Percentiles rank a stretch among this genome's conserved stretches.
Conservation (phyloP, 2,329 filamentous ascomycete genomes). For the Aureobasidium namibiae region DNA sequence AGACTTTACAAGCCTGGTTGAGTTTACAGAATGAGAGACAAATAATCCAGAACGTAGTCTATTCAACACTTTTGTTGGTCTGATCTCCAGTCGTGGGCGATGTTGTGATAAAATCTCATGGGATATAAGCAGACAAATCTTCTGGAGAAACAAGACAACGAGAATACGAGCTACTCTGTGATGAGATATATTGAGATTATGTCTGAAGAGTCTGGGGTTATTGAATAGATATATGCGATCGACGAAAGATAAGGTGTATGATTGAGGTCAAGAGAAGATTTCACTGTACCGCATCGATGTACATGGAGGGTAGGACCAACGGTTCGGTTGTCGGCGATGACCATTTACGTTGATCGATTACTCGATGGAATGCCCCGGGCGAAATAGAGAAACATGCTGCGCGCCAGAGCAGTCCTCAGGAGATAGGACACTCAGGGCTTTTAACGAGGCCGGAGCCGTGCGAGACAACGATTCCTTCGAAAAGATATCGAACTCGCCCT, state of each 20-base stretch:
- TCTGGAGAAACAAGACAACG: neutral
- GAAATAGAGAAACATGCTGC: neutral
- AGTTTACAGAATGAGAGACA: neutral
- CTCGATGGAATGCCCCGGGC: neutral
- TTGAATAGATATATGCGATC: neutral
- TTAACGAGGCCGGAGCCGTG: constrained; percentile 8
- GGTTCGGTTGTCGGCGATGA: constrained; percentile 8
- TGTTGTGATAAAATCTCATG: constrained; percentile 19
- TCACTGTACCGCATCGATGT: constrained; percentile 1
- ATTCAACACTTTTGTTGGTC: constrained; percentile 1
- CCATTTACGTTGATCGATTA: constrained; percentile 9
- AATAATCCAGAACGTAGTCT: neutral
- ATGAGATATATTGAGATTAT: neutral
- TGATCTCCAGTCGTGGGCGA: constrained; percentile 22
- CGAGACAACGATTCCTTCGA: neutral
- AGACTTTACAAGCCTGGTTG: neutral
- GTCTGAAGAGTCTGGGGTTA: neutral
- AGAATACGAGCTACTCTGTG: neutral
- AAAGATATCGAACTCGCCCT: neutral
- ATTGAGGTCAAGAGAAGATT: constrained; percentile 4
- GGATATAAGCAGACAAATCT: neutral
- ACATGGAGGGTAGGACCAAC: neutral
- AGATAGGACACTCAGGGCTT: neutral
- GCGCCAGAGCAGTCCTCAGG: neutral
- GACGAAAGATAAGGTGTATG: constrained; percentile 5